These are phyloP conservation scores for Chondrostereum purpureum DNA, from an alignment of 1,284 basidiomycete genomes.

Conservation along the genomic window DNA sequence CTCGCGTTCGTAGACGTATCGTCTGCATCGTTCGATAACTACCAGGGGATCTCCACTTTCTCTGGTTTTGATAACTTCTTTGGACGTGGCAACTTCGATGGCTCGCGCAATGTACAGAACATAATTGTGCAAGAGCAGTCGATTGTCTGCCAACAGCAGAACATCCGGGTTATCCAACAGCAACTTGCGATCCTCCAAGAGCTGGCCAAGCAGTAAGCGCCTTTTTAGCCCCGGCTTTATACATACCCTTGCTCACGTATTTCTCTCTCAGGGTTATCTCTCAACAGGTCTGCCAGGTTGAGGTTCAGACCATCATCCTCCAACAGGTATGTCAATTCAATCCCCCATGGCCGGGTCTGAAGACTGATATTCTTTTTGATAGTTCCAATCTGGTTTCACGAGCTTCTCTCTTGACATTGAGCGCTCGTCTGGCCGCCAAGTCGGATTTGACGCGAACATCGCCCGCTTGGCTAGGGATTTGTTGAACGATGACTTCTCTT, in stretches of 20 bases:
- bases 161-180: slow-evolving; percentile 14
- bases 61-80: slow-evolving; percentile 34
- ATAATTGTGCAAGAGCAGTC: slow-evolving; percentile 23
- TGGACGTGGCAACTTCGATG: slow-evolving; percentile 32
- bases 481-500: slow-evolving; percentile 25
- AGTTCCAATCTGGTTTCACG: slow-evolving; percentile 25
- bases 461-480: slow-evolving; percentile 23
- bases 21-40: slow-evolving; percentile 13
- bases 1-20: not conserved
- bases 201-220: slow-evolving; percentile 7
- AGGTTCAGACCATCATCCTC: slow-evolving; percentile 31
- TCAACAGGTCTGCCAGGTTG: slow-evolving; percentile 32
- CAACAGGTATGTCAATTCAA: slow-evolving; percentile 17
- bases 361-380: not conserved
- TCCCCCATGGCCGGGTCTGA: not conserved
- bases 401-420: slow-evolving; percentile 30
- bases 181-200: slow-evolving; percentile 15
- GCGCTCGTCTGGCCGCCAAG: slow-evolving; percentile 25
- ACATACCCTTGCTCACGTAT: not conserved
- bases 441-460: slow-evolving; percentile 30
- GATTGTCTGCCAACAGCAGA: slow-evolving; percentile 12
- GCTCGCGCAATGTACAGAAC: slow-evolving; percentile 24
- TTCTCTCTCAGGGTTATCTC: slow-evolving; percentile 15
- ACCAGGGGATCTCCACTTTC: slow-evolving; percentile 28
- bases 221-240: not conserved